phyloP scores from a whole-genome alignment of 1,284 basidiomycete species.

The Pisolithus thermaeus region DNA sequence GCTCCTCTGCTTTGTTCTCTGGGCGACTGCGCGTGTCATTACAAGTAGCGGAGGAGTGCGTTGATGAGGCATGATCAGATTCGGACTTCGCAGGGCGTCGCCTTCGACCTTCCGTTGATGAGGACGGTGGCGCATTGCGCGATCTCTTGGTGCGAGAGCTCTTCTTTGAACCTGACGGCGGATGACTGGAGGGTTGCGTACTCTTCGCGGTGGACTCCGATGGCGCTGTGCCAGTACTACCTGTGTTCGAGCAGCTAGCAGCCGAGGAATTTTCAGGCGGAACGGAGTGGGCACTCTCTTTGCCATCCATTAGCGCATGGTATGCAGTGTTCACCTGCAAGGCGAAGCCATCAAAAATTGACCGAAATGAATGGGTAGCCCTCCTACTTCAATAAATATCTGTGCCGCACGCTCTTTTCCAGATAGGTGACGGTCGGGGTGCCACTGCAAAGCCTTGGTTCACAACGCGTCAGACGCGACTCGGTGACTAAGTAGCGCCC shows the following conservation, averaged over 20 bases:
- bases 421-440: constrained; percentile 49
- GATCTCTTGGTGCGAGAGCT: constrained; percentile 19
- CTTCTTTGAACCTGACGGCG: constrained; percentile 25
- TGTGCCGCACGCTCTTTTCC: constrained; percentile 30
- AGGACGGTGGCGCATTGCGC: constrained; percentile 6
- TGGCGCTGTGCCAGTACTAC: constrained; percentile 15
- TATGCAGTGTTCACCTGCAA: constrained; percentile 36
- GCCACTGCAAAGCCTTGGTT: constrained; percentile 29
- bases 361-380: not conserved
- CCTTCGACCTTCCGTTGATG: constrained; percentile 10
- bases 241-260: constrained; percentile 7
- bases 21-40: constrained; percentile 4
- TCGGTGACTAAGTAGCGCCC: not conserved
- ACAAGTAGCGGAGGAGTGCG: constrained; percentile 5
- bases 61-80: constrained; percentile 7
- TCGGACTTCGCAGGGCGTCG: constrained; percentile 9
- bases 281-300: constrained; percentile 46
- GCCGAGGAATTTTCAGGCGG: constrained; percentile 24
- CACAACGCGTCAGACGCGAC: constrained; percentile 4
- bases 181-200: constrained; percentile 22
- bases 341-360: constrained; percentile 12
- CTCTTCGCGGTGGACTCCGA: constrained; percentile 19
- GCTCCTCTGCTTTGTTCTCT: constrained; percentile 9
- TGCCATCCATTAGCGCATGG: constrained; percentile 66
- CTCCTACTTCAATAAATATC: constrained; percentile 26